These are phyloP conservation scores for Tetracladium maxilliforme DNA, from an alignment of 2,329 filamentous ascomycete species.

Conservation along the genomic window DNA sequence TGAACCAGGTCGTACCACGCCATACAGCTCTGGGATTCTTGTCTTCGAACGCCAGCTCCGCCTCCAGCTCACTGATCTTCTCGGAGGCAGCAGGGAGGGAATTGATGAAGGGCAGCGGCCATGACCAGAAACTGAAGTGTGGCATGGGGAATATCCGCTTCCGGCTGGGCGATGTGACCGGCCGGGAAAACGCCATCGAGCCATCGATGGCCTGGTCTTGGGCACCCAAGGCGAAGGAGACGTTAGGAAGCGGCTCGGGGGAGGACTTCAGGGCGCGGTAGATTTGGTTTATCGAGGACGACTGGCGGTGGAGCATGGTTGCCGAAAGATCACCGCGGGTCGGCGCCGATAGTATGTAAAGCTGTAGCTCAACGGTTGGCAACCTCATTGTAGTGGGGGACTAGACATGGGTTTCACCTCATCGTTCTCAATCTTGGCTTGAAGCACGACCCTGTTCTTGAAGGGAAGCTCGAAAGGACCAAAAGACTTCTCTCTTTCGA, in stretches of 20 bases:
- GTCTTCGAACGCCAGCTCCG: conserved; percentile 7
- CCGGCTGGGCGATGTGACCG: conserved; percentile 19
- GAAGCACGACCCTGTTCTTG: conserved; percentile 20
- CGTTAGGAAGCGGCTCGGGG: conserved; percentile 30
- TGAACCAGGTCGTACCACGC: conserved; percentile 36
- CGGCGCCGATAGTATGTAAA: conserved; percentile 27
- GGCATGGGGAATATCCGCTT: conserved; percentile 32
- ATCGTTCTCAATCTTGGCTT: conserved; percentile 25
- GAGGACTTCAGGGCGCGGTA: conserved; percentile 34
- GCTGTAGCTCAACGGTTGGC: not conserved
- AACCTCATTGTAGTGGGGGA: not conserved
- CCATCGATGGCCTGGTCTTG: conserved; percentile 29
- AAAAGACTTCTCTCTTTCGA: conserved; percentile 26
- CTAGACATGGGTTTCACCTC: conserved; percentile 14
- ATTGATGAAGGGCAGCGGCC: conserved; percentile 33
- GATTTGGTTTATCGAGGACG: conserved; percentile 25
- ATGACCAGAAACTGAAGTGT: conserved; percentile 40
- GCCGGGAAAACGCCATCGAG: conserved; percentile 30
- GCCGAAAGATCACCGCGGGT: conserved; percentile 11
- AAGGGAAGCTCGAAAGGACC: conserved; percentile 26
- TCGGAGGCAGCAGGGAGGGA: conserved; percentile 22
- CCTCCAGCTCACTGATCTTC: conserved; percentile 22
- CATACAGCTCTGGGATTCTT: conserved; percentile 30
- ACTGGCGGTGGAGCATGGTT: not conserved
- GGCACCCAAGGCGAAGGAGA: conserved; percentile 35